phyloP scores from a whole-genome alignment of 257 asterid genomes.

The Scutellaria galericulata region DNA sequence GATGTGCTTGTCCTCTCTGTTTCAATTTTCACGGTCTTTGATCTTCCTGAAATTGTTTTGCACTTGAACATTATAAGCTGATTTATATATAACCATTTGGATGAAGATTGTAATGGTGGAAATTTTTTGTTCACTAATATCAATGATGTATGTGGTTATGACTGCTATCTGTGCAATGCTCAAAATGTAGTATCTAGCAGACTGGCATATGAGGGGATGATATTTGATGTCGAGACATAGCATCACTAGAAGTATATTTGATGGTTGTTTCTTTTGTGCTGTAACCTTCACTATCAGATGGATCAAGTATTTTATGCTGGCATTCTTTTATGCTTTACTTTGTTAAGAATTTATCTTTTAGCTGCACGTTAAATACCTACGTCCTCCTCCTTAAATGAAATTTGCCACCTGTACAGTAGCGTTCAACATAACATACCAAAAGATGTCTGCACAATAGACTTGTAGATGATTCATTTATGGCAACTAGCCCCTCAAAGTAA shows the following conservation, averaged over 20 bases:
- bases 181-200: not conserved
- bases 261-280: slow-evolving; percentile 1
- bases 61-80: not conserved
- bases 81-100: not conserved
- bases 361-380: not conserved
- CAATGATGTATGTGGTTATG: not conserved
- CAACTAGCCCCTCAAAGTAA: not conserved
- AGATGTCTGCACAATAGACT: slow-evolving; percentile 19
- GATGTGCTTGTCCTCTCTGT: not conserved
- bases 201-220: not conserved
- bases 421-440: not conserved
- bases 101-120: not conserved
- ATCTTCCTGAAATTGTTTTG: slow-evolving; percentile 10
- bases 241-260: not conserved
- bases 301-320: slow-evolving; percentile 3
- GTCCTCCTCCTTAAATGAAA: not conserved
- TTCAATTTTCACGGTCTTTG: not conserved
- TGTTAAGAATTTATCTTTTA: not conserved
- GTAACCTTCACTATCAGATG: not conserved
- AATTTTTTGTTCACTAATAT: not conserved
- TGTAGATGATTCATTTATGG: slow-evolving; percentile 8
- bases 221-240: not conserved
- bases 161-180: slow-evolving; percentile 3
- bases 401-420: not conserved
- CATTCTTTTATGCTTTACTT: not conserved